phyloP scores from a whole-genome alignment of 495 filamentous ascomycete species.

The Penicillium taxi region DNA sequence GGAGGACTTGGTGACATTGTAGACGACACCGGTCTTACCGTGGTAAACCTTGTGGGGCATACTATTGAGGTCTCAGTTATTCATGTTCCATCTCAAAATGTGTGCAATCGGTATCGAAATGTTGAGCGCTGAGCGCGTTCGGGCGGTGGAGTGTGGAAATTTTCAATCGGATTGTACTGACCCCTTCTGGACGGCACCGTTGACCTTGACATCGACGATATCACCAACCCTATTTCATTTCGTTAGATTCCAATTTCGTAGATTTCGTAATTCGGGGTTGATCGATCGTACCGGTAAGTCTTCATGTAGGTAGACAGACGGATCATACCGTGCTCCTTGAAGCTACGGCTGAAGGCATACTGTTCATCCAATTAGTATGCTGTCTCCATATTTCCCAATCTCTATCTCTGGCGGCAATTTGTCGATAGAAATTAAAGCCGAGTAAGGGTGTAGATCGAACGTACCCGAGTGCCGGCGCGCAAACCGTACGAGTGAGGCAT shows the following conservation, averaged over 20 bases:
- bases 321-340: constrained; percentile 91
- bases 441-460: constrained; percentile 20
- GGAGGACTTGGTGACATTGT: constrained; percentile 93
- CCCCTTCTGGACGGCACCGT: constrained; percentile 98
- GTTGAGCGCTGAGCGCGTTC: constrained; percentile 3
- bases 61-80: constrained; percentile 45
- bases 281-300: constrained; percentile 66
- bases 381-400: constrained; percentile 2
- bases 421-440: constrained; percentile 5
- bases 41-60: constrained; percentile 99
- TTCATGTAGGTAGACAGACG: constrained; percentile 82
- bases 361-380: constrained; percentile 33
- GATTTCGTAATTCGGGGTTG: constrained; percentile 11
- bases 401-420: background rate
- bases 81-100: constrained; percentile 1
- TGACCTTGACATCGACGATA: constrained; percentile 92
- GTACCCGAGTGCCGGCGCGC: constrained; percentile 81
- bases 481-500: constrained; percentile 99
- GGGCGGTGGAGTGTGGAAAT: constrained; percentile 4
- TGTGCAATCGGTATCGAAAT: background rate
- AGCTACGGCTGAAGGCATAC: constrained; percentile 89
- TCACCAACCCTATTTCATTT: constrained; percentile 71
- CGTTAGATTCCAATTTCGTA: constrained; percentile 21
- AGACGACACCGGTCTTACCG: constrained; percentile 95
- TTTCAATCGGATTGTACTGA: constrained; percentile 43